These are phyloP conservation scores for Gracilariopsis chorda DNA, from an alignment of 23 red algal species.

Conservation along the genomic window DNA sequence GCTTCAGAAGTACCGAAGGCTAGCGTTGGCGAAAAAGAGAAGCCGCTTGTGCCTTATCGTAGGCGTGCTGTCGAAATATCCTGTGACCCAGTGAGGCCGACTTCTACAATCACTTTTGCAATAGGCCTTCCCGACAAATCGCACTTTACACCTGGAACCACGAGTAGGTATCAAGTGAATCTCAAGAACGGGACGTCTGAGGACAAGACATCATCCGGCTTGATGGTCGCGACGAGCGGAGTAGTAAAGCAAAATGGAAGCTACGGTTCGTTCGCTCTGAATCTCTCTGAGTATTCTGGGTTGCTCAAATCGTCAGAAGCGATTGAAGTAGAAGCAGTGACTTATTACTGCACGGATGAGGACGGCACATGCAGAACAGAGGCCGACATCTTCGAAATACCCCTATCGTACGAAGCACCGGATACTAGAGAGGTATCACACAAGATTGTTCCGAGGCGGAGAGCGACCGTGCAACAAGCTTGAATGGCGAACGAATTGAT, in stretches of 20 bases:
- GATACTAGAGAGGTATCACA: neutral
- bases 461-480: neutral
- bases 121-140: conserved; percentile 43
- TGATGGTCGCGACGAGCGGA: neutral
- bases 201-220: neutral
- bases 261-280: conserved; percentile 27
- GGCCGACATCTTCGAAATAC: conserved; percentile 43
- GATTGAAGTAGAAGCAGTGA: conserved; percentile 47
- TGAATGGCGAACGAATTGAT: neutral
- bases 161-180: conserved; percentile 54
- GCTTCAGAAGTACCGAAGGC: neutral
- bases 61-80: conserved; percentile 26
- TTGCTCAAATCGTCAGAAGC: neutral
- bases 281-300: conserved; percentile 8
- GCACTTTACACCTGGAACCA: conserved; percentile 56
- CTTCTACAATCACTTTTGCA: conserved; percentile 2
- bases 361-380: conserved; percentile 45
- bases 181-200: neutral
- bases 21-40: neutral
- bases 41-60: conserved; percentile 43
- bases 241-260: conserved; percentile 1
- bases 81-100: conserved; percentile 20
- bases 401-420: neutral
- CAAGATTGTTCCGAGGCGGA: conserved; percentile 22
- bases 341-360: conserved; percentile 64